Base-by-base conservation (phyloP, 148 eudicot species). In the Nepenthes mirabilis region DNA sequence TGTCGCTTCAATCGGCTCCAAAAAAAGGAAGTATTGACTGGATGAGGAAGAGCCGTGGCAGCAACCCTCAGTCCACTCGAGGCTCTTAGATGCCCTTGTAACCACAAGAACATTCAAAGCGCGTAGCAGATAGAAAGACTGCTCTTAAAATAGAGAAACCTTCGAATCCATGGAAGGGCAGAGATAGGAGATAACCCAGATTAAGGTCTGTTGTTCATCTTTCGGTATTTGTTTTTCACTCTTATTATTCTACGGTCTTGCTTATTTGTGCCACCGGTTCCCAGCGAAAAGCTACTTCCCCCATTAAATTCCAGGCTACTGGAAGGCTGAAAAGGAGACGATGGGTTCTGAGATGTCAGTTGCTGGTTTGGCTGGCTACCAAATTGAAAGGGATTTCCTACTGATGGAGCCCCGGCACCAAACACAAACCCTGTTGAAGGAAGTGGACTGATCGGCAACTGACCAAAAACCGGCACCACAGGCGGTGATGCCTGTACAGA, bases 211-310 rank as follows among this genome's bases (percentile, higher is more conserved):
- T 23, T 23, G 23, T 23, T 23, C 23, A 23, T 88, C 77, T 66
- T 88, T 65, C 80, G 53, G 47, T 14, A 37, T 37, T 47, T 67
- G 55, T 47, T 72, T 65, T 75, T 93, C 11, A 72, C 74, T 64
- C 54, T 80, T 2, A 88, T 66, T 32, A 79, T 55, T 70, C 71
- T 83, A 23, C 96, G 81, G 60, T 54, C 65, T 45, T 88, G 63
- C 64, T 85, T 91, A 56, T 83, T 94, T 36, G 51, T 72, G 6
- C 82, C 95, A 14, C 80, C 86, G 33, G 84, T 70, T 14, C 98
- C 98, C 68, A 93, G 63, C 1, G 95, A 93, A 75, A 93, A 93
- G 77, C 91, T 86, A 37, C 82, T 80, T 36, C 84, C 86, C 11
- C 77, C 80, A 72, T 64, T 77, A 59, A 86, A 78, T 14, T 84